Percentiles rank a stretch among this genome's conserved stretches.
Evolutionary conservation across 1,284 basidiomycete genomes (phyloP).

Genomic region (Farysia itapuensis): DNA sequence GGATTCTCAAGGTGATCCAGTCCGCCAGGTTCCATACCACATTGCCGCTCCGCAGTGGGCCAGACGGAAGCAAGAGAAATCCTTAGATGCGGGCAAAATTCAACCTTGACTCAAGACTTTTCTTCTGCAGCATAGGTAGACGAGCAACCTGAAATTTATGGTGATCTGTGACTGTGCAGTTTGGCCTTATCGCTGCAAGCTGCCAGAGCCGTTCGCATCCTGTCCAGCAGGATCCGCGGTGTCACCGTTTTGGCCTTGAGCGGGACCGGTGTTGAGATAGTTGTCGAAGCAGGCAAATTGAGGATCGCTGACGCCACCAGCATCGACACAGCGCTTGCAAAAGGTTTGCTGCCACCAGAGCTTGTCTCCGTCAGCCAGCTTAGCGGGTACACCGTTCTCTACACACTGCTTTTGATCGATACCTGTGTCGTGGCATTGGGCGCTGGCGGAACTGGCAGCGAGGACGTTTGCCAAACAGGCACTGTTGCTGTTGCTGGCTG

Average conservation of each 20-base stretch:
- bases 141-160: too few relatives aligned
- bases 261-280: neutral
- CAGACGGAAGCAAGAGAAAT: too few relatives aligned
- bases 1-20: conserved; percentile 2
- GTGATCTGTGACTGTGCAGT: too few relatives aligned
- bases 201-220: too few relatives aligned
- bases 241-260: too few relatives aligned
- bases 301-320: neutral
- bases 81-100: too few relatives aligned
- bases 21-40: too few relatives aligned
- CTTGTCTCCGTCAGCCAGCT: neutral
- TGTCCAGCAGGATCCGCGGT: too few relatives aligned
- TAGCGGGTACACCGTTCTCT: neutral
- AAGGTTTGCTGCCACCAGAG: neutral
- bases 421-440: neutral
- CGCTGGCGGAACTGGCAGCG: neutral
- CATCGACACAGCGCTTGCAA: conserved; percentile 1
- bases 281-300: neutral
- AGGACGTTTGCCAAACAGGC: neutral
- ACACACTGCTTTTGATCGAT: neutral
- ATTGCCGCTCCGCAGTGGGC: too few relatives aligned
- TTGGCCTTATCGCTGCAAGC: too few relatives aligned
- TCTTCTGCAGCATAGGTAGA: too few relatives aligned
- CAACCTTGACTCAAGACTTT: too few relatives aligned
- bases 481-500: neutral